Evolutionary conservation across 768 basidiomycete species (phyloP).

Genomic region (Ephemerocybe angulata): DNA sequence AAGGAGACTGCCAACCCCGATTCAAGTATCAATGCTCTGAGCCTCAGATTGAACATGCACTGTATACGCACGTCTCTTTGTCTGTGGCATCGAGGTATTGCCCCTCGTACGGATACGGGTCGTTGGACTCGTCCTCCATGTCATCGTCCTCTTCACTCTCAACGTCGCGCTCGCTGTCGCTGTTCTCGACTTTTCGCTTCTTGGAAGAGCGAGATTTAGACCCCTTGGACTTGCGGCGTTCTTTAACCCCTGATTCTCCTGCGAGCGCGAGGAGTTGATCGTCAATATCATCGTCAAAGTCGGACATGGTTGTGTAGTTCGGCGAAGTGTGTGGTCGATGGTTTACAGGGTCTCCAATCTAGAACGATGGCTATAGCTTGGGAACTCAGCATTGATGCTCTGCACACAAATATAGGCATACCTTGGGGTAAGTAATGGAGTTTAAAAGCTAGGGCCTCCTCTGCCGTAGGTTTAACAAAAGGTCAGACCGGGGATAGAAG

Average conservation of each 20-base stretch:
- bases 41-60: not conserved
- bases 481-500: no score
- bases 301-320: conserved; percentile 50
- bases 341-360: no score
- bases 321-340: no score
- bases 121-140: conserved; percentile 21
- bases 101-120: conserved; percentile 88
- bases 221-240: conserved; percentile 50
- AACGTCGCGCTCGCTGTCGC: conserved; percentile 51
- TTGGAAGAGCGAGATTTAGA: conserved; percentile 40
- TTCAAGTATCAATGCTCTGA: not conserved
- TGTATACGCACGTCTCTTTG: conserved; percentile 62
- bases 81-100: conserved; percentile 86
- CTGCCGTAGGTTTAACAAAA: no score
- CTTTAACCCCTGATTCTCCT: conserved; percentile 62
- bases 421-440: no score
- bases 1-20: conserved; percentile 53
- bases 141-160: conserved; percentile 63
- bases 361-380: no score
- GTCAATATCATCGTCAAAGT: conserved; percentile 47
- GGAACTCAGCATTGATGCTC: no score
- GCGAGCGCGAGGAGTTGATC: conserved; percentile 83
- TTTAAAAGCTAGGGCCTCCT: no score
- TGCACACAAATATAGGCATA: no score
- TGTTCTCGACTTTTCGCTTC: conserved; percentile 59